Evolutionary conservation across 805 yeast genomes (phyloP).

Genomic region (Ogataea wickerhamii): DNA sequence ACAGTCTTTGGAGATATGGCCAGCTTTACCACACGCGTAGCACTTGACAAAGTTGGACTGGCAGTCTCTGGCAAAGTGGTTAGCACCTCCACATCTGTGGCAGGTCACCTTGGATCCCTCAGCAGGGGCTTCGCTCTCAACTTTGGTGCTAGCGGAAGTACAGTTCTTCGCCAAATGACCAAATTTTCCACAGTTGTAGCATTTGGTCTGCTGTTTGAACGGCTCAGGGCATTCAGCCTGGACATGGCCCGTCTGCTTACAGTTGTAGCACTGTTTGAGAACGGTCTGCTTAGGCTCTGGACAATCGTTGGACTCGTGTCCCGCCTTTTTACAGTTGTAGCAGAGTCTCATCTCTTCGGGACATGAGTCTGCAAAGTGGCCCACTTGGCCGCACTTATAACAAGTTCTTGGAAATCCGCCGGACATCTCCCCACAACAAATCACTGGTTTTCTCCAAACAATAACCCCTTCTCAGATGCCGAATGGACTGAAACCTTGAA

Average conservation of each 20-base stretch:
- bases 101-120: slow-evolving; percentile 50
- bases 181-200: slow-evolving; percentile 72
- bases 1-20: slow-evolving; percentile 88
- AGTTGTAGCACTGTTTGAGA: slow-evolving; percentile 87
- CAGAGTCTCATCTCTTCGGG: slow-evolving; percentile 80
- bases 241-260: slow-evolving; percentile 88
- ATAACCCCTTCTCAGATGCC: too few species aligned
- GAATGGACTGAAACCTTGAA: background rate
- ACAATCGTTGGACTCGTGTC: slow-evolving; percentile 87
- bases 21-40: slow-evolving; percentile 87
- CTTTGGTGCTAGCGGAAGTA: slow-evolving; percentile 28
- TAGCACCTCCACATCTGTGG: slow-evolving; percentile 90
- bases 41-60: slow-evolving; percentile 66
- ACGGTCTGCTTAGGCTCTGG: slow-evolving; percentile 82
- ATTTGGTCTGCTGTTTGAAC: slow-evolving; percentile 55
- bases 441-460: slow-evolving; percentile 5
- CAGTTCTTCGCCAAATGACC: slow-evolving; percentile 87
- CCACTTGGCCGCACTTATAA: slow-evolving; percentile 89
- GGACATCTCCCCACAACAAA: slow-evolving; percentile 18
- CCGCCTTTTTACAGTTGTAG: slow-evolving; percentile 88
- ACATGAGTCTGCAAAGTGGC: slow-evolving; percentile 88
- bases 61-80: slow-evolving; percentile 91
- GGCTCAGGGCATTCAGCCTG: slow-evolving; percentile 77
- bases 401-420: slow-evolving; percentile 60
- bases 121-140: slow-evolving; percentile 7